These are phyloP conservation scores for Penicillium nordicum DNA, from an alignment of 2,329 filamentous ascomycete species.

Conservation along the genomic window DNA sequence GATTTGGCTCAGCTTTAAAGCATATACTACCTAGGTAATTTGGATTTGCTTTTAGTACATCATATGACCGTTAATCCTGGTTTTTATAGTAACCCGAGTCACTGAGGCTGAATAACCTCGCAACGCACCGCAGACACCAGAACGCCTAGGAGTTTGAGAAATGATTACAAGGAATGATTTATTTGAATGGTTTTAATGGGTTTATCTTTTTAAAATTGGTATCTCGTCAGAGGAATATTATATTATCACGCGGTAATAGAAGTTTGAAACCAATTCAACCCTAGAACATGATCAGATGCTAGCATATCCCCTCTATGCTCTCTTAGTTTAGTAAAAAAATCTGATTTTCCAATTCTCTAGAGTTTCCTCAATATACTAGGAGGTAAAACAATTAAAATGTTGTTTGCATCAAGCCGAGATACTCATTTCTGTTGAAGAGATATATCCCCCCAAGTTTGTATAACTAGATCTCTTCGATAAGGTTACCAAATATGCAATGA, in stretches of 20 bases:
- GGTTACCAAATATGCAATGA: background rate
- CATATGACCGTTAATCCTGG: background rate
- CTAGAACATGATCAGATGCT: background rate
- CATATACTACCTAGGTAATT: background rate
- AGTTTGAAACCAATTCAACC: background rate
- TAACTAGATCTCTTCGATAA: too few relatives aligned
- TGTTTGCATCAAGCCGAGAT: background rate
- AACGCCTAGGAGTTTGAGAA: background rate
- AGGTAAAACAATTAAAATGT: background rate
- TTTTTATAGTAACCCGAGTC: background rate
- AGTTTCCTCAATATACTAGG: background rate
- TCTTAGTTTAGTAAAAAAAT: background rate
- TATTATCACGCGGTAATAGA: background rate
- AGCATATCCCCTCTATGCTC: background rate
- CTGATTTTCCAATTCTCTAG: background rate
- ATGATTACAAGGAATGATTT: background rate
- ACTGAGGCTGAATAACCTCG: constrained; percentile 1
- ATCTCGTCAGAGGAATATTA: too few relatives aligned
- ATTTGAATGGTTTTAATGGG: background rate
- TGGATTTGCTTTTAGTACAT: background rate
- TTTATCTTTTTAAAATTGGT: too few relatives aligned
- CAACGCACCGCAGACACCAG: background rate
- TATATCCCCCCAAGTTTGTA: background rate
- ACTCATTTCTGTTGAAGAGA: background rate
- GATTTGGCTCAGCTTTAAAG: background rate